Conservation (phyloP, 2,329 filamentous ascomycete species). For the Tetracladium maxilliforme region DNA sequence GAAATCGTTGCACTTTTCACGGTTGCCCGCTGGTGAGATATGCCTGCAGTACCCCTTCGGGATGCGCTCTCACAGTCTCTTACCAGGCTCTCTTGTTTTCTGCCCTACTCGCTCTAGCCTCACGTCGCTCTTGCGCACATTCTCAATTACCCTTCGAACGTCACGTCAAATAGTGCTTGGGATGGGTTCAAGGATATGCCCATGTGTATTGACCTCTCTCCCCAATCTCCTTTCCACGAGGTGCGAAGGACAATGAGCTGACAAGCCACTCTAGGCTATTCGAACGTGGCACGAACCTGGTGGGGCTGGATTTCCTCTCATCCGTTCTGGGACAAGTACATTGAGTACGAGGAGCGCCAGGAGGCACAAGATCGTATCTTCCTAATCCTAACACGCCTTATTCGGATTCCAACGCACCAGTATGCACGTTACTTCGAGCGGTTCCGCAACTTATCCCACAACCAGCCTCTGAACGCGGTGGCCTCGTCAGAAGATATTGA, state of each 20-base stretch:
- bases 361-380: conserved; percentile 78
- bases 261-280: conserved; percentile 51
- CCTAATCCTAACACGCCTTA: conserved; percentile 65
- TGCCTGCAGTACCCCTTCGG: too few relatives aligned
- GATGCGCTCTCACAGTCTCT: too few relatives aligned
- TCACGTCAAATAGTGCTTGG: too few relatives aligned
- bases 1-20: too few relatives aligned
- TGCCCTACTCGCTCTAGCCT: too few relatives aligned
- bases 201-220: too few relatives aligned
- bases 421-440: conserved; percentile 91
- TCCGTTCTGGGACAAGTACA: conserved; percentile 97
- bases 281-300: conserved; percentile 70
- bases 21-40: too few relatives aligned
- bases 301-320: conserved; percentile 92
- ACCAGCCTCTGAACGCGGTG: conserved; percentile 58
- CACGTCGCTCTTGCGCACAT: too few relatives aligned
- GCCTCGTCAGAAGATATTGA: conserved; percentile 52
- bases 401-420: conserved; percentile 87
- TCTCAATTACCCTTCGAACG: too few relatives aligned
- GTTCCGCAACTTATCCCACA: conserved; percentile 64
- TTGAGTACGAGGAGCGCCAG: conserved; percentile 88
- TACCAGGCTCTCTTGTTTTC: too few relatives aligned
- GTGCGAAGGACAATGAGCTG: conserved; percentile 2
- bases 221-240: not conserved
- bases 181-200: too few relatives aligned